phyloP scores from a whole-genome alignment of 352 stramenopile genomes.

The Pythium periplocum region DNA sequence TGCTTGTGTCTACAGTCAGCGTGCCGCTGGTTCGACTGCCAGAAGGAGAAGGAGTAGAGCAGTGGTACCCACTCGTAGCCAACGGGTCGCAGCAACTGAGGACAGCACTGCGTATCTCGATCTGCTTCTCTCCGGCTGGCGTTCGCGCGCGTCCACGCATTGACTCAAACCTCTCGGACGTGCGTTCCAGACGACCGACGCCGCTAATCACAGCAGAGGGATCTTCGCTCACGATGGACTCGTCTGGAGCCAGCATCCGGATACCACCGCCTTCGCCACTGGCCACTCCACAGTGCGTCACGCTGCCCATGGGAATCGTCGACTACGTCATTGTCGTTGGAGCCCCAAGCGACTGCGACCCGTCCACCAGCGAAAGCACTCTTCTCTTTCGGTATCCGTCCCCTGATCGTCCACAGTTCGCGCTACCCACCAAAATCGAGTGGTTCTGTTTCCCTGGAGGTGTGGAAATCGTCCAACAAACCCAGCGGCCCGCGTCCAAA shows the following conservation, averaged over 20 bases:
- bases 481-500: slow-evolving; percentile 36
- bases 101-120: slow-evolving; percentile 59
- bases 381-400: slow-evolving; percentile 63
- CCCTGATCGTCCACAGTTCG: slow-evolving; percentile 47
- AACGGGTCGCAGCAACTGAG: slow-evolving; percentile 46
- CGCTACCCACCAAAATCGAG: slow-evolving; percentile 82
- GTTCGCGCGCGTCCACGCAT: slow-evolving; percentile 7
- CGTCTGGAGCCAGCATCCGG: neutral
- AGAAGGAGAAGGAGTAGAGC: slow-evolving; percentile 76
- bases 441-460: slow-evolving; percentile 85
- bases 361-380: slow-evolving; percentile 32
- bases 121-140: slow-evolving; percentile 57
- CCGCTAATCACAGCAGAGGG: no score
- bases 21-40: slow-evolving; percentile 61
- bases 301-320: slow-evolving; percentile 53
- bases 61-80: slow-evolving; percentile 73
- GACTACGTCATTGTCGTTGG: slow-evolving; percentile 80
- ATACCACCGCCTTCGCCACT: slow-evolving; percentile 14
- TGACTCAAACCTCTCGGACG: no score
- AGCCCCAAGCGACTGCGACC: neutral
- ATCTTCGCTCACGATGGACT: no score
- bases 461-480: slow-evolving; percentile 48
- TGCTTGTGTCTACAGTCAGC: slow-evolving; percentile 22
- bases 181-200: no score
- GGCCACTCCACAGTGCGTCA: slow-evolving; percentile 10